Conservation (phyloP, 768 basidiomycete species). For the Ephemerocybe angulata region DNA sequence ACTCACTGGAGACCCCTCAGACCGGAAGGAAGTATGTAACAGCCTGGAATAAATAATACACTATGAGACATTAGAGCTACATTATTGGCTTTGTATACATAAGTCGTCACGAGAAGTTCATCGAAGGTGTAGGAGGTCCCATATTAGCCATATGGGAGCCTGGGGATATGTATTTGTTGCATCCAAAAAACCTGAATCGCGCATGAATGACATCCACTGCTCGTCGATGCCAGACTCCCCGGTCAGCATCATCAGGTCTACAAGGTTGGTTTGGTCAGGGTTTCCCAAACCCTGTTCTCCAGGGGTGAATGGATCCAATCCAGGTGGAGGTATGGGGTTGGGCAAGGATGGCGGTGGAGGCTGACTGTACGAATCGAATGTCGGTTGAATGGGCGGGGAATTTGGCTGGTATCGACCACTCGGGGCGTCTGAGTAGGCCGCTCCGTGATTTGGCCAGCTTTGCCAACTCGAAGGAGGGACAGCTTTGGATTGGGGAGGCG, state of each 20-base stretch:
- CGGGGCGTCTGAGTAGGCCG: neutral
- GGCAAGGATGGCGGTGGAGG: neutral
- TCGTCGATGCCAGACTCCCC: slow-evolving; percentile 62
- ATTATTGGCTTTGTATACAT: no score
- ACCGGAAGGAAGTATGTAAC: no score
- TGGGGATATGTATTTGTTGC: neutral
- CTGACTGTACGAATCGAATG: neutral
- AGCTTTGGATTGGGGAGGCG: neutral
- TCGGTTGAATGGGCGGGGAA: neutral
- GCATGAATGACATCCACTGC: slow-evolving; percentile 66
- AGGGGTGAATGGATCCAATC: neutral
- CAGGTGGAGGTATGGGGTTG: neutral
- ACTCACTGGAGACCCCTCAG: no score
- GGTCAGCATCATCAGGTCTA: slow-evolving; percentile 47
- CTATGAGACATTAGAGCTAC: neutral
- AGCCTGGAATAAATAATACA: neutral
- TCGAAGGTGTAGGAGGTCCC: neutral
- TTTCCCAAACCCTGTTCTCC: neutral
- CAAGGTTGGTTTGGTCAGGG: slow-evolving; percentile 19
- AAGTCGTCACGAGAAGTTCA: no score
- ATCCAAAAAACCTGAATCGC: slow-evolving; percentile 41
- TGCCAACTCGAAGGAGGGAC: neutral
- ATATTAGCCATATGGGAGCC: neutral
- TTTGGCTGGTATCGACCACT: neutral
- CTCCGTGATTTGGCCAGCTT: neutral